These are phyloP conservation scores for Schoenoplectus triqueter DNA, from an alignment of 202 grass and related monocot genomes.

Conservation along the genomic window DNA sequence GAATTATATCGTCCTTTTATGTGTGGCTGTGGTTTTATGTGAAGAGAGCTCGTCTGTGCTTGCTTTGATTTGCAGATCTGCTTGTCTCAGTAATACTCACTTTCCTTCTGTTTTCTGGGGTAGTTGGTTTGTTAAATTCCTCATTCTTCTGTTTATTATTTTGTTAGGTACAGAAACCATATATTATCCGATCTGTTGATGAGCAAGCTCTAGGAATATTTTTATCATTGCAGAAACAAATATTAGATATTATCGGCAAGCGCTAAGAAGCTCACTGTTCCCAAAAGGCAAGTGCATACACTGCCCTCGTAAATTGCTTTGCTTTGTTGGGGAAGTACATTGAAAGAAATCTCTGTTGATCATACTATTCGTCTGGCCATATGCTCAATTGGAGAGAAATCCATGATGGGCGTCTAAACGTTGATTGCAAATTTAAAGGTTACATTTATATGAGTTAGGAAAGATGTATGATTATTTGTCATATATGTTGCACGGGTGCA, in stretches of 20 bases:
- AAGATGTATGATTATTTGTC: too few species aligned
- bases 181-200: background rate
- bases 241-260: background rate
- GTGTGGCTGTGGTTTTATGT: constrained; percentile 35
- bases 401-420: too few species aligned
- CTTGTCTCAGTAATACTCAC: constrained; percentile 37
- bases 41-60: constrained; percentile 7
- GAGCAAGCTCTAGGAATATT: background rate
- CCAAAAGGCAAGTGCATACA: too few species aligned
- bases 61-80: constrained; percentile 29
- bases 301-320: too few species aligned
- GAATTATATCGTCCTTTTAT: constrained; percentile 42
- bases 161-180: background rate
- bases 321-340: too few species aligned
- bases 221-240: background rate
- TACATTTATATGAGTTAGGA: too few species aligned
- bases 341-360: too few species aligned
- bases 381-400: too few species aligned
- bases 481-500: too few species aligned
- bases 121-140: background rate
- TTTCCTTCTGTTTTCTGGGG: constrained; percentile 12
- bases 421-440: too few species aligned
- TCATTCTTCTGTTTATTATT: background rate
- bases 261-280: background rate
- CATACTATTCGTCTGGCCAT: too few species aligned